Percentiles rank a stretch among this genome's conserved stretches.
These are phyloP conservation scores for Penicillium atrosanguineum DNA, from an alignment of 495 filamentous ascomycete species.

Conservation along the genomic window DNA sequence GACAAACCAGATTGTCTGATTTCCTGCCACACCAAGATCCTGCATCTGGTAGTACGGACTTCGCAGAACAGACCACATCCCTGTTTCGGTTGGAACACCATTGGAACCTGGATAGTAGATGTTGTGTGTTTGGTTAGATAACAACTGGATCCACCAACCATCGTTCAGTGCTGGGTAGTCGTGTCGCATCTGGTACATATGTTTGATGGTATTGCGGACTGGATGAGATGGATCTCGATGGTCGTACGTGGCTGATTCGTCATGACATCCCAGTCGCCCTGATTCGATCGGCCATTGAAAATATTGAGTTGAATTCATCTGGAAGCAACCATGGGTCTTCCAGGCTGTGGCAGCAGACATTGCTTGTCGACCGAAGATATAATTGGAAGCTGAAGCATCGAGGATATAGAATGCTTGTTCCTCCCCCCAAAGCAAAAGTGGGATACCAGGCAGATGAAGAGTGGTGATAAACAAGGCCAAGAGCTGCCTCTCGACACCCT, in stretches of 20 bases:
- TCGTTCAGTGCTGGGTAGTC: constrained; percentile 62
- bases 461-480: constrained; percentile 64
- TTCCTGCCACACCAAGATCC: constrained; percentile 45
- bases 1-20: constrained; percentile 63
- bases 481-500: constrained; percentile 60
- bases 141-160: constrained; percentile 57
- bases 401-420: constrained; percentile 69
- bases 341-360: constrained; percentile 67
- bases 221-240: constrained; percentile 70
- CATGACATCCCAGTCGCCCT: constrained; percentile 57
- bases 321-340: constrained; percentile 69
- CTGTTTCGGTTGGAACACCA: constrained; percentile 56
- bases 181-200: constrained; percentile 62
- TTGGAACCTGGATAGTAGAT: constrained; percentile 54
- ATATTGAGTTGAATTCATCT: constrained; percentile 54
- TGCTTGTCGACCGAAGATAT: constrained; percentile 67
- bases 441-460: constrained; percentile 64
- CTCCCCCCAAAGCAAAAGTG: constrained; percentile 65
- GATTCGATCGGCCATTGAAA: constrained; percentile 57
- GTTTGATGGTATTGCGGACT: constrained; percentile 63
- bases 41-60: constrained; percentile 50
- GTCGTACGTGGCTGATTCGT: constrained; percentile 57
- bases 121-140: constrained; percentile 58
- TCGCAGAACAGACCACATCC: constrained; percentile 65
- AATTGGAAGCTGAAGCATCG: constrained; percentile 66